These are phyloP conservation scores for Fusarium domesticum DNA, from an alignment of 2,329 filamentous ascomycete genomes.

Conservation along the genomic window DNA sequence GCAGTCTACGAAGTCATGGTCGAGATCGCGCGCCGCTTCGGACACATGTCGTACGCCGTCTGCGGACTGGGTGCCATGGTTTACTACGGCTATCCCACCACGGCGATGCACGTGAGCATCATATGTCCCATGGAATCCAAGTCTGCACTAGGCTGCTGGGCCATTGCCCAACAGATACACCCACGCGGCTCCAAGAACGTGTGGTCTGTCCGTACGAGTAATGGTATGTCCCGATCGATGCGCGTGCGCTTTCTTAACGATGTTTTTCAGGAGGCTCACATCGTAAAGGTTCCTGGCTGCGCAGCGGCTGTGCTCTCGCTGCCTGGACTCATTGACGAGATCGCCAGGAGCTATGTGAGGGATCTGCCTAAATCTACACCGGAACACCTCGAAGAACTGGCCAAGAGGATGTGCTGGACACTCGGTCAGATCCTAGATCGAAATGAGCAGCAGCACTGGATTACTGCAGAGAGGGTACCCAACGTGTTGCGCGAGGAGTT, in stretches of 20 bases:
- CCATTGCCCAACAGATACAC: constrained; percentile 33
- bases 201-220: constrained; percentile 37
- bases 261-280: constrained; percentile 32
- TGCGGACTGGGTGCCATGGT: constrained; percentile 44
- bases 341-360: constrained; percentile 34
- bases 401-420: constrained; percentile 36
- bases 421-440: constrained; percentile 31
- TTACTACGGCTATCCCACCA: constrained; percentile 40
- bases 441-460: constrained; percentile 16
- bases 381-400: constrained; percentile 21
- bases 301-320: constrained; percentile 34
- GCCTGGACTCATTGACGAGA: constrained; percentile 33
- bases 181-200: constrained; percentile 23
- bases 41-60: constrained; percentile 46
- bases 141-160: constrained; percentile 42
- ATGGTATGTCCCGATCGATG: constrained; percentile 33
- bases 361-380: constrained; percentile 18
- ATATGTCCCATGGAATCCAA: constrained; percentile 38
- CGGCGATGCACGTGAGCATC: constrained; percentile 38
- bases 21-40: constrained; percentile 39
- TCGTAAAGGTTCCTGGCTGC: constrained; percentile 16
- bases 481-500: constrained; percentile 28
- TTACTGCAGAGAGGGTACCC: constrained; percentile 16
- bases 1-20: constrained; percentile 39
- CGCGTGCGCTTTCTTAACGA: constrained; percentile 36